These are phyloP conservation scores for Monosporascus cannonballus DNA, from an alignment of 2,329 filamentous ascomycete species.

Conservation along the genomic window DNA sequence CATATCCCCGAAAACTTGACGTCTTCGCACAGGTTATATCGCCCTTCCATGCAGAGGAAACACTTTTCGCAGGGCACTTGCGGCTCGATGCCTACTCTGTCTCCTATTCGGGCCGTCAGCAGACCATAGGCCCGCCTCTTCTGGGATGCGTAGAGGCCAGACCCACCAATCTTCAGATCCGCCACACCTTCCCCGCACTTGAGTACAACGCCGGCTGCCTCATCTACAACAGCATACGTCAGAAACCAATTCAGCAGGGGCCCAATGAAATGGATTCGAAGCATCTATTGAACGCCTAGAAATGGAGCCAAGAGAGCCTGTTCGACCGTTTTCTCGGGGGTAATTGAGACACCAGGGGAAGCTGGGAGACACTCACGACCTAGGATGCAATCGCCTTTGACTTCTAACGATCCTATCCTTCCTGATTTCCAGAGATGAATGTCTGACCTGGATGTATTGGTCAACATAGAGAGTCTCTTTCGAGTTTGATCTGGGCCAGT, in stretches of 20 bases:
- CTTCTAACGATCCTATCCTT: slow-evolving; percentile 54
- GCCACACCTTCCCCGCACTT: slow-evolving; percentile 49
- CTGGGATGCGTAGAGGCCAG: not conserved
- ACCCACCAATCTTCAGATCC: slow-evolving; percentile 38
- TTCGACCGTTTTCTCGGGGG: not conserved
- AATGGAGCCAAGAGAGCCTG: not conserved
- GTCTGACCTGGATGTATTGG: slow-evolving; percentile 43
- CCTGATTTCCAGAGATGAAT: slow-evolving; percentile 65
- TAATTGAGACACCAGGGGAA: not conserved
- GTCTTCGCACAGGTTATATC: slow-evolving; percentile 59
- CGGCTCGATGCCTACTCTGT: slow-evolving; percentile 61
- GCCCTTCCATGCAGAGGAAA: slow-evolving; percentile 52
- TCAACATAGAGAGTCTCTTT: not conserved
- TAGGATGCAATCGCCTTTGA: slow-evolving; percentile 58
- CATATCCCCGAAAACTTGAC: slow-evolving; percentile 58
- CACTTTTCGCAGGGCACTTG: slow-evolving; percentile 58
- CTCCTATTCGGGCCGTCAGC: slow-evolving; percentile 33
- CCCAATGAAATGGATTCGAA: not conserved
- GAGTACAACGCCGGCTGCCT: slow-evolving; percentile 56
- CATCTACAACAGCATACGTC: slow-evolving; percentile 28
- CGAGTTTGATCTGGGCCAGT: too few relatives aligned
- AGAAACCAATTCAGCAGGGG: not conserved
- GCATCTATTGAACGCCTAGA: not conserved
- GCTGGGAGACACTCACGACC: slow-evolving; percentile 31
- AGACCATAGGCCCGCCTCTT: not conserved